phyloP scores from a whole-genome alignment of 2,329 filamentous ascomycete species.

The Colletotrichum lindemuthianum region DNA sequence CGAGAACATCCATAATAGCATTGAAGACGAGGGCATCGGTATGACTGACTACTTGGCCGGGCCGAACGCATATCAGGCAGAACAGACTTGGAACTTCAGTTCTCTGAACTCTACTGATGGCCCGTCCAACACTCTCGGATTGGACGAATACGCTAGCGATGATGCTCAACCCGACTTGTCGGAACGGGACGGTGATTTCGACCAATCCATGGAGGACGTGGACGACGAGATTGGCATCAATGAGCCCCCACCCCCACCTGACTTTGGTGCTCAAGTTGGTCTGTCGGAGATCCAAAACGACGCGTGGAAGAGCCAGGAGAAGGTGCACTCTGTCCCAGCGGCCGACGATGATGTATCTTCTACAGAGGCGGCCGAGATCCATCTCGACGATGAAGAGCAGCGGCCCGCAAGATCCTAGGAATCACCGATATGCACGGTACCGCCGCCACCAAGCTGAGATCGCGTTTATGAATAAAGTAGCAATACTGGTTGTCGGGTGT shows the following conservation, averaged over 20 bases:
- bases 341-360: slow-evolving; percentile 49
- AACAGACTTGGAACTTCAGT: slow-evolving; percentile 59
- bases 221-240: slow-evolving; percentile 19
- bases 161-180: slow-evolving; percentile 55
- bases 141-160: slow-evolving; percentile 53
- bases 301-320: slow-evolving; percentile 46
- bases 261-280: slow-evolving; percentile 35
- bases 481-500: not conserved
- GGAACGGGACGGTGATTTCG: slow-evolving; percentile 44
- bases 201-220: slow-evolving; percentile 32
- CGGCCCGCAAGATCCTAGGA: slow-evolving; percentile 20
- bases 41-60: slow-evolving; percentile 48
- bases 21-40: slow-evolving; percentile 61
- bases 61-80: slow-evolving; percentile 43
- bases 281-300: slow-evolving; percentile 45
- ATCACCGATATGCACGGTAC: not conserved
- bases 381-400: slow-evolving; percentile 54
- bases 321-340: slow-evolving; percentile 52
- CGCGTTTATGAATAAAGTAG: not conserved
- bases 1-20: slow-evolving; percentile 51
- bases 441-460: not conserved
- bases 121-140: slow-evolving; percentile 43
- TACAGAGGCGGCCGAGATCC: slow-evolving; percentile 61
- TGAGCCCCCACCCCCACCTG: slow-evolving; percentile 40
- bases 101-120: slow-evolving; percentile 45